Conservation (phyloP, 805 yeast species). For the Cyberlindnera subsufficiens region DNA sequence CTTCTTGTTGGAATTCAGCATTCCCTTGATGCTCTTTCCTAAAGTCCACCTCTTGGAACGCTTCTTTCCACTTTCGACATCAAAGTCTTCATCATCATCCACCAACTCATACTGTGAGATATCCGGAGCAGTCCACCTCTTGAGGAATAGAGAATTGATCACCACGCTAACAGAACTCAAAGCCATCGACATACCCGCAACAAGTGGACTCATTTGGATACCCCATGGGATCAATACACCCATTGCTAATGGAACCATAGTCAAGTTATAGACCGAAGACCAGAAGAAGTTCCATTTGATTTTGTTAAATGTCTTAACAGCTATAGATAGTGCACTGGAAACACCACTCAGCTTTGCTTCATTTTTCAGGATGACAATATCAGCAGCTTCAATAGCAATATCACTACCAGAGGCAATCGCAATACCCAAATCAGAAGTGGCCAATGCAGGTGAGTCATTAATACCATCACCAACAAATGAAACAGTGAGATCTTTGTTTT, state of each 20-base stretch:
- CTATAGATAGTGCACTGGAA: slow-evolving; percentile 58
- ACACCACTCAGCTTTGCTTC: slow-evolving; percentile 39
- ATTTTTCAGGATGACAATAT: slow-evolving; percentile 65
- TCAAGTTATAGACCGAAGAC: slow-evolving; percentile 77
- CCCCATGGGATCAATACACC: slow-evolving; percentile 81
- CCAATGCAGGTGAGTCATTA: slow-evolving; percentile 95
- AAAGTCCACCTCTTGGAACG: slow-evolving; percentile 11
- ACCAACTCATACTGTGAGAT: slow-evolving; percentile 1
- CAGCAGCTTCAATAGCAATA: slow-evolving; percentile 96
- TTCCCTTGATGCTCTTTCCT: slow-evolving; percentile 10
- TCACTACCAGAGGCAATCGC: slow-evolving; percentile 93
- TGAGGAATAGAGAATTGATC: slow-evolving; percentile 65
- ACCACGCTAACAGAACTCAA: slow-evolving; percentile 88
- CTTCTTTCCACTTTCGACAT: slow-evolving; percentile 12
- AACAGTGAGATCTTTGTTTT: slow-evolving; percentile 41
- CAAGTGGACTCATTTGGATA: slow-evolving; percentile 73
- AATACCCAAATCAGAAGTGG: slow-evolving; percentile 81
- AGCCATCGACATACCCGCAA: slow-evolving; percentile 93
- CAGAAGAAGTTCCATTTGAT: slow-evolving; percentile 80
- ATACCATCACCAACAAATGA: slow-evolving; percentile 98
- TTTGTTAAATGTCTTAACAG: slow-evolving; percentile 61
- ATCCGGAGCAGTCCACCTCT: slow-evolving; percentile 48
- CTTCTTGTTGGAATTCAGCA: slow-evolving; percentile 4
- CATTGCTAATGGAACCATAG: slow-evolving; percentile 92
- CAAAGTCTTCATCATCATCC: slow-evolving; percentile 9